Percentiles rank a stretch among this genome's conserved stretches.
phyloP scores from a whole-genome alignment of 2,329 filamentous ascomycete species.

The Diaporthe citrichinensis region DNA sequence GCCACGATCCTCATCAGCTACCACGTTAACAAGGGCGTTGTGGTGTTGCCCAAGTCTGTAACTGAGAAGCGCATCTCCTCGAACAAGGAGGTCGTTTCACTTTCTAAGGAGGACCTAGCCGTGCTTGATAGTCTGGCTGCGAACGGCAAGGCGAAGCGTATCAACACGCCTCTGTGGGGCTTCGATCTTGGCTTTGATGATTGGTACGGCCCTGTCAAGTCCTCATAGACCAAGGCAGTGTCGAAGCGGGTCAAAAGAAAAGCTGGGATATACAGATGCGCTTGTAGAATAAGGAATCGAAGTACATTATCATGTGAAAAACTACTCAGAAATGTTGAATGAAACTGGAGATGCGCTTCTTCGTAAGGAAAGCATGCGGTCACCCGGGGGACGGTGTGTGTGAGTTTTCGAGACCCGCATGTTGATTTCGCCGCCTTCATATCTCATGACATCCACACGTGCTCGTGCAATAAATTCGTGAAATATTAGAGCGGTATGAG shows the following conservation, averaged over 20 bases:
- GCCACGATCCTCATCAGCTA: conserved; percentile 45
- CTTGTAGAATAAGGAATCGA: neutral
- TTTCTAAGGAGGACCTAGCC: conserved; percentile 42
- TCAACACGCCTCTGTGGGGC: conserved; percentile 53
- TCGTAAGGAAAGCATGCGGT: too few species aligned
- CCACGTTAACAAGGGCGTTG: conserved; percentile 44
- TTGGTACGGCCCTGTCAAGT: conserved; percentile 55
- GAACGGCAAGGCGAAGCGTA: conserved; percentile 50
- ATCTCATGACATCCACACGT: neutral
- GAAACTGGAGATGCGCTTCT: too few species aligned
- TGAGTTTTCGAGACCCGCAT: neutral
- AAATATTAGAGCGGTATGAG: neutral
- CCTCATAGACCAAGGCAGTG: neutral
- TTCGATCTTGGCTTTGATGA: conserved; percentile 47
- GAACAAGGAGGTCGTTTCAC: conserved; percentile 42
- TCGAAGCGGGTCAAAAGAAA: neutral
- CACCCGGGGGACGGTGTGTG: too few species aligned
- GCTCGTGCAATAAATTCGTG: too few species aligned
- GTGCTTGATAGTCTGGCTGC: conserved; percentile 45
- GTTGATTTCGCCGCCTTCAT: neutral
- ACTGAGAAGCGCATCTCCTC: conserved; percentile 43
- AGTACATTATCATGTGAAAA: neutral
- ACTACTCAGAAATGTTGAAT: too few species aligned
- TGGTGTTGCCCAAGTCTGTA: conserved; percentile 45
- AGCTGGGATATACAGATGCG: conserved; percentile 43